phyloP scores from a whole-genome alignment of 257 asterid species.

The Linderniella brevidens region DNA sequence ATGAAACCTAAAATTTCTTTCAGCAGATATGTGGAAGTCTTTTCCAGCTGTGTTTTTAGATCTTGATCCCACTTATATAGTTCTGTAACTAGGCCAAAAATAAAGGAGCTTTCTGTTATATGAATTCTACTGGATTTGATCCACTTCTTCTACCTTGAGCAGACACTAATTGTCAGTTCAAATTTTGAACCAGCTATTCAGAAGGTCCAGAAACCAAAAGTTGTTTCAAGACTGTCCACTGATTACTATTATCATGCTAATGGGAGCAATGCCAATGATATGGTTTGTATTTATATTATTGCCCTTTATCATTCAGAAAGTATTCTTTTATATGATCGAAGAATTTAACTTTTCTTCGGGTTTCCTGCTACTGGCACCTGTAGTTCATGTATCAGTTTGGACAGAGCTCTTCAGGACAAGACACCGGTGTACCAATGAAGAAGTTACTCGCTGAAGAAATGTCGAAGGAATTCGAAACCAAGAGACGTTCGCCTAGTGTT shows the following conservation, averaged over 20 bases:
- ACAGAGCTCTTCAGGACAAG: conserved; percentile 27
- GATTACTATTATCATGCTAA: conserved; percentile 34
- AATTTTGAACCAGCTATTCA: conserved; percentile 33
- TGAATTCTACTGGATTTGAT: conserved; percentile 4
- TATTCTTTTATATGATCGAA: background rate
- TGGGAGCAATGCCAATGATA: conserved; percentile 28
- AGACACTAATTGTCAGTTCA: conserved; percentile 10
- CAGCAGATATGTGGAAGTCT: too few species aligned
- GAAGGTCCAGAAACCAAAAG: conserved; percentile 26
- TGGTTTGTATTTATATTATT: conserved; percentile 21
- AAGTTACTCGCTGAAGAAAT: conserved; percentile 64
- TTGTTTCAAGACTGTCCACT: conserved; percentile 25
- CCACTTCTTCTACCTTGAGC: conserved; percentile 3
- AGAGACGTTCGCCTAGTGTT: conserved; percentile 40
- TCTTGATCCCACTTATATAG: background rate
- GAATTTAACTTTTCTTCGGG: conserved; percentile 3
- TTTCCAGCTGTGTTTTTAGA: too few species aligned
- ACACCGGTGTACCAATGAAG: conserved; percentile 47
- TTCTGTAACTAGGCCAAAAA: background rate
- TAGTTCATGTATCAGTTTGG: conserved; percentile 36
- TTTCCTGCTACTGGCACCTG: conserved; percentile 10
- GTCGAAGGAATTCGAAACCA: conserved; percentile 46
- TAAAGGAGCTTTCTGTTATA: background rate
- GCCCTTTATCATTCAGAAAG: background rate
- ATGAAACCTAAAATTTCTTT: too few species aligned